Evolutionary conservation across 1,284 basidiomycete species (phyloP), one percentile per base, ranked within the genome.

Genomic region (Exobasidium rhododendri): DNA sequence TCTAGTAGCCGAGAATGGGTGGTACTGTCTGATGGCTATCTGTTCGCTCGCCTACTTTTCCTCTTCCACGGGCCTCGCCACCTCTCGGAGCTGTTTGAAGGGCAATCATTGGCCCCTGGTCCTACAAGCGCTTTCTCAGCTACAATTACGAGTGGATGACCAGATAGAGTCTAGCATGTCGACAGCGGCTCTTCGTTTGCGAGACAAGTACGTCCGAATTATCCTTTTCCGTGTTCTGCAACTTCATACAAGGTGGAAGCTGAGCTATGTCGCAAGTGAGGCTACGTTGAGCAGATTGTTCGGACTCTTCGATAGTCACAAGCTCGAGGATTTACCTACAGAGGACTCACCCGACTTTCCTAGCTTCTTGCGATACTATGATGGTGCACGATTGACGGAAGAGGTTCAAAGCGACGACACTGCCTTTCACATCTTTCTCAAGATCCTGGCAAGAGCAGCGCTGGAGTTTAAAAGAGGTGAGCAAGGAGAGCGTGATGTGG

Each of bases 1-100:
- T 81, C 55, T 72, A 74, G 46, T 69, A 82, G 58, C 76, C 52
- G 74, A 59, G 79, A 78, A 83, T 4, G 81, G 87, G 10, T 94
- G 92, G 89, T 85, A 83, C 54, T 82, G 84, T 3, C 82, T 90
- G 6, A 89, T 91, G 70, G 84, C 84, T 13, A 78, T 94, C 0
- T 89, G 86, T 62, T 85, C 87, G 0, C 78, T 96, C 3, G 89
- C 89, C 0, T 92, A 93, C 70, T 90, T 94, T 80, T 88, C 87
- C 11, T 51, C 69, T 0, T 74, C 82, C 0, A 82, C 85, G 59
- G 93, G 92, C 13, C 59, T 75, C 2, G 79, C 80, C 6, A 84
- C 83, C 3, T 80, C 83, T 13, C 77, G 73, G 2, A 80, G 83
- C 32, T 82, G 83, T 7, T 81, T 90, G 10, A 77, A 83, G 1